Conservation (phyloP, 805 yeast species). For the Ogataea thermomethanolica region DNA sequence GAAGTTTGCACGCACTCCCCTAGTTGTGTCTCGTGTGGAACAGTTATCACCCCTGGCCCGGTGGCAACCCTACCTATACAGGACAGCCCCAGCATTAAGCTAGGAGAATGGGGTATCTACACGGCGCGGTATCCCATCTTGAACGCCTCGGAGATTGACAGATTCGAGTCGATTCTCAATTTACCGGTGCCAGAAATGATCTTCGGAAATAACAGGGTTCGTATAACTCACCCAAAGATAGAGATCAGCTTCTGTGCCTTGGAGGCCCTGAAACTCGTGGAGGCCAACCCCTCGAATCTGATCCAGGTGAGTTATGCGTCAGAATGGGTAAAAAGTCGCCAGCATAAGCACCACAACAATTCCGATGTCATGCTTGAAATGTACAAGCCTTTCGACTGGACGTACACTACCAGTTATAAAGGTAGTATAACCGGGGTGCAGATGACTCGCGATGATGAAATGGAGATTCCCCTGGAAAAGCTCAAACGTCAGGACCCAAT, state of each 20-base stretch:
- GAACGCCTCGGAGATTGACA: conserved; percentile 69
- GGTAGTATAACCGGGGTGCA: conserved; percentile 45
- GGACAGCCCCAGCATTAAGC: conserved; percentile 66
- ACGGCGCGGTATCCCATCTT: conserved; percentile 76
- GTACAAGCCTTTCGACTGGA: conserved; percentile 93
- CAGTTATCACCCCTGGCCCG: conserved; percentile 77
- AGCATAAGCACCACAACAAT: conserved; percentile 31
- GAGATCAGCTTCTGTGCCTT: conserved; percentile 68
- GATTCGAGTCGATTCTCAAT: conserved; percentile 54
- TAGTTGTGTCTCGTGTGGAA: conserved; percentile 61
- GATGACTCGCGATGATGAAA: conserved; percentile 27
- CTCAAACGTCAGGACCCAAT: conserved; percentile 76
- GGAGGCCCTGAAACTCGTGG: conserved; percentile 66
- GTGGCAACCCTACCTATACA: conserved; percentile 57
- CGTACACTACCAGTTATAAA: conserved; percentile 76
- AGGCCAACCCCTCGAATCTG: conserved; percentile 40
- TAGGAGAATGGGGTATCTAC: conserved; percentile 72
- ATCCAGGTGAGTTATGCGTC: conserved; percentile 81
- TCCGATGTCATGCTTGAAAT: conserved; percentile 48
- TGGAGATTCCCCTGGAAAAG: conserved; percentile 63
- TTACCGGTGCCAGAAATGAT: conserved; percentile 97
- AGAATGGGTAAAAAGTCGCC: conserved; percentile 62
- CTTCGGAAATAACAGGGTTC: conserved; percentile 77
- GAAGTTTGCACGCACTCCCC: conserved; percentile 22
- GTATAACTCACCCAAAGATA: conserved; percentile 30